Evolutionary conservation across 352 stramenopile species (phyloP).

Genomic region (Phytophthora colocasiae): DNA sequence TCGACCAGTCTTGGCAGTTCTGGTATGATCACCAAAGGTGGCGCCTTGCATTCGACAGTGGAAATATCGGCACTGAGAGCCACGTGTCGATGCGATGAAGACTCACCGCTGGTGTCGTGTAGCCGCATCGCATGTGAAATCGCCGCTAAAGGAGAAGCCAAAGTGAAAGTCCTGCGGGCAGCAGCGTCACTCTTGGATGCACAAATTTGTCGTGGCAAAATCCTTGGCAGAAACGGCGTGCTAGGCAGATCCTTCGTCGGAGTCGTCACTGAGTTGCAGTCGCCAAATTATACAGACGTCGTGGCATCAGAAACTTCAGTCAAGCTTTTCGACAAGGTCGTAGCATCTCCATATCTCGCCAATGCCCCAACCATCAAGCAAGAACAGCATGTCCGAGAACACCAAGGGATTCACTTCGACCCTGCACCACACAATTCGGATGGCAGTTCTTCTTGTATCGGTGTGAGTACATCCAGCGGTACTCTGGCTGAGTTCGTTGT

Average conservation of each 20-base stretch:
- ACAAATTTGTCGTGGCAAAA: slow-evolving; percentile 37
- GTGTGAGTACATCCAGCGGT: slow-evolving; percentile 40
- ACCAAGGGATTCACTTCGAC: slow-evolving; percentile 6
- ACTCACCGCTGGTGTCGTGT: slow-evolving; percentile 36
- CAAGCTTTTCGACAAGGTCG: slow-evolving; percentile 41
- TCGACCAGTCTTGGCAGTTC: background rate
- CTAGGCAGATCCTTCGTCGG: slow-evolving; percentile 54
- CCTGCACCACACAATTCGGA: background rate
- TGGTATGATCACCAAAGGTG: slow-evolving; percentile 5
- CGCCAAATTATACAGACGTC: slow-evolving; percentile 3
- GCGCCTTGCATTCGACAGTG: slow-evolving; percentile 6
- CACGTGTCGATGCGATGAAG: slow-evolving; percentile 41
- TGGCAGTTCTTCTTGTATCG: slow-evolving; percentile 29
- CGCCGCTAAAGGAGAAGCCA: slow-evolving; percentile 27
- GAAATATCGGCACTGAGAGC: slow-evolving; percentile 46
- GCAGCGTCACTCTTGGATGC: slow-evolving; percentile 45
- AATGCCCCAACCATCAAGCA: background rate
- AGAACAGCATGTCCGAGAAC: slow-evolving; percentile 5
- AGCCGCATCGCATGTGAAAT: slow-evolving; percentile 39
- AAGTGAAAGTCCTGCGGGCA: slow-evolving; percentile 46
- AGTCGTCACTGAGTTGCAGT: slow-evolving; percentile 34
- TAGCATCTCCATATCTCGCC: slow-evolving; percentile 39
- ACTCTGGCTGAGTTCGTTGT: slow-evolving; percentile 54
- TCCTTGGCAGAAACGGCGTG: slow-evolving; percentile 48
- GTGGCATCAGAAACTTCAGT: slow-evolving; percentile 9